These are phyloP conservation scores for Camellia sinensis DNA, from an alignment of 148 eudicot species.

Conservation along the genomic window DNA sequence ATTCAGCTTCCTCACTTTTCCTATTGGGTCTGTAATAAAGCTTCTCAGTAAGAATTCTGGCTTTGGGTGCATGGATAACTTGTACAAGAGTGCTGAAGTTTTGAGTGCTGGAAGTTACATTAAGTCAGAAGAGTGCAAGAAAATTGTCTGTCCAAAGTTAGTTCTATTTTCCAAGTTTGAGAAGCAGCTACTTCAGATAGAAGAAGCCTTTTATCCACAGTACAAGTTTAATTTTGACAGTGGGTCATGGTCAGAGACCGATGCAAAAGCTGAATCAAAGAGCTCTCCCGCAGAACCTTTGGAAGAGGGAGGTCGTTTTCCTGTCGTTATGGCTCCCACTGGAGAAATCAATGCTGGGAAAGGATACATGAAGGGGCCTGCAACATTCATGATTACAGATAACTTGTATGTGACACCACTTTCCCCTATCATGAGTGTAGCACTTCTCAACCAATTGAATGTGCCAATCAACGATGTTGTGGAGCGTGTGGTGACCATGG, in stretches of 20 bases:
- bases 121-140: neutral
- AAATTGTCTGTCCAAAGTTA: conserved; percentile 7
- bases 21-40: neutral
- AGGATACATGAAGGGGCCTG: conserved; percentile 9
- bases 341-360: conserved; percentile 1
- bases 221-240: neutral
- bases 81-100: conserved; percentile 8
- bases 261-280: neutral
- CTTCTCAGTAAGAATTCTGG: conserved; percentile 14
- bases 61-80: conserved; percentile 9
- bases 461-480: neutral
- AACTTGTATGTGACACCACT: conserved; percentile 1
- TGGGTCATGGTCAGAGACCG: neutral
- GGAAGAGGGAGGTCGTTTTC: neutral
- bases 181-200: conserved; percentile 5
- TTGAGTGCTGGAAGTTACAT: conserved; percentile 1
- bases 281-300: neutral
- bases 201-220: neutral
- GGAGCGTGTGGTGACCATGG: conserved; percentile 12
- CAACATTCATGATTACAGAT: conserved; percentile 1
- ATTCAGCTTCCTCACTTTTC: conserved; percentile 2
- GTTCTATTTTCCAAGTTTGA: neutral
- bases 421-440: conserved; percentile 4
- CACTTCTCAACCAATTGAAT: neutral
- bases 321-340: neutral